Conservation (phyloP, 768 basidiomycete genomes). For the Serpula lacrymans region DNA sequence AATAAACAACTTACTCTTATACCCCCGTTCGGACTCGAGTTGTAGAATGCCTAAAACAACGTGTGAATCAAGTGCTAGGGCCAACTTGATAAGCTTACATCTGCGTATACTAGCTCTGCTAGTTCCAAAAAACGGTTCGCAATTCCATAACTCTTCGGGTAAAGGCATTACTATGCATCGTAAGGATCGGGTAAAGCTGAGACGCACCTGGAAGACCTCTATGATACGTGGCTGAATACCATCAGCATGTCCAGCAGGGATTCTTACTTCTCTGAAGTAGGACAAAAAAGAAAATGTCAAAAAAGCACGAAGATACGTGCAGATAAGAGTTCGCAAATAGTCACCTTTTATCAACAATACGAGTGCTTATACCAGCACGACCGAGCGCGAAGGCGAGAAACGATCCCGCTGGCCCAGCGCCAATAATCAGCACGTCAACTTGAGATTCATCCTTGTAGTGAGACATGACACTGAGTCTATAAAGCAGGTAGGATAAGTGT, state of each 20-base stretch:
- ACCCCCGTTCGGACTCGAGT: too few species aligned
- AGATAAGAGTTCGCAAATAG: not conserved
- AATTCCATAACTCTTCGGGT: not conserved
- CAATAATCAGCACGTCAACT: constrained; percentile 38
- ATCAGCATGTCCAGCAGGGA: constrained; percentile 43
- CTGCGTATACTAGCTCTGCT: too few species aligned
- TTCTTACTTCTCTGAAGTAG: constrained; percentile 18
- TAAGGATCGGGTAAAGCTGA: not conserved
- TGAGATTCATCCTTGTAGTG: constrained; percentile 12
- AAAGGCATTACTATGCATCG: not conserved
- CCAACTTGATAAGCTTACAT: too few species aligned
- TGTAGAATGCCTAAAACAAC: constrained; percentile 7
- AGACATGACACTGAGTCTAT: constrained; percentile 2
- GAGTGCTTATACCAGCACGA: constrained; percentile 36
- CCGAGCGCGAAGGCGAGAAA: constrained; percentile 23
- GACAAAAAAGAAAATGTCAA: not conserved
- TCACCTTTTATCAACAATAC: constrained; percentile 38
- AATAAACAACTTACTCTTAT: too few species aligned
- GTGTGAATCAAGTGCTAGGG: not conserved
- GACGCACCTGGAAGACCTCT: constrained; percentile 39
- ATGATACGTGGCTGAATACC: constrained; percentile 45
- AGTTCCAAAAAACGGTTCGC: too few species aligned
- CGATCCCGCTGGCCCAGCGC: constrained; percentile 31
- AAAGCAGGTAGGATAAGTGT: too few species aligned
- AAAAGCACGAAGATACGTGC: too few species aligned